Evolutionary conservation across 805 yeast species (phyloP).

Genomic region (Saccharomycopsis lassenensis): DNA sequence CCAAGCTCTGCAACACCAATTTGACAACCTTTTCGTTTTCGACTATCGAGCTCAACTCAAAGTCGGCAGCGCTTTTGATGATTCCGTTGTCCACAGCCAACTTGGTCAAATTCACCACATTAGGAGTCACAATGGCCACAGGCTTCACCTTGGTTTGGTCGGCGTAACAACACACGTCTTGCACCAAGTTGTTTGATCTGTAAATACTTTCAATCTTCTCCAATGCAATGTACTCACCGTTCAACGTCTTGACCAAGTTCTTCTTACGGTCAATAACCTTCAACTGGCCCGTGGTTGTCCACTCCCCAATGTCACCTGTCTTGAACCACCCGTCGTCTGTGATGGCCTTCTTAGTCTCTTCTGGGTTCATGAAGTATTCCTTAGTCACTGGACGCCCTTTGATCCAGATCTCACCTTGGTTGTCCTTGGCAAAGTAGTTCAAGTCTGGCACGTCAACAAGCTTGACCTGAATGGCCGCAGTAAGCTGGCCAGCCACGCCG

Average conservation of each 20-base stretch:
- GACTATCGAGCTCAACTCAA: conserved; percentile 36
- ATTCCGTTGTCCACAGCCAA: conserved; percentile 49
- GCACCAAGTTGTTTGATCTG: conserved; percentile 68
- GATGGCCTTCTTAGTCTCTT: conserved; percentile 69
- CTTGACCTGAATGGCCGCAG: conserved; percentile 78
- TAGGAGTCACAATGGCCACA: conserved; percentile 80
- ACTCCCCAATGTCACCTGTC: conserved; percentile 96
- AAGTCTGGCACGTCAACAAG: conserved; percentile 86
- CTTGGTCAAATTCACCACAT: conserved; percentile 50
- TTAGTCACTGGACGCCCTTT: conserved; percentile 61
- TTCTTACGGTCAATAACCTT: conserved; percentile 87
- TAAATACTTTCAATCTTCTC: conserved; percentile 89
- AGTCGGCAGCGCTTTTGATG: conserved; percentile 31
- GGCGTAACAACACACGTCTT: conserved; percentile 87
- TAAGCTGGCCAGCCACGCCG: conserved; percentile 74
- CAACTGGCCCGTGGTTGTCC: conserved; percentile 73
- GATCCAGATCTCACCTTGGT: conserved; percentile 88
- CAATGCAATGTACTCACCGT: conserved; percentile 96
- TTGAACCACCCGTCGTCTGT: conserved; percentile 86
- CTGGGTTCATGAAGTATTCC: conserved; percentile 73
- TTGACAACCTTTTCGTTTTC: conserved; percentile 43
- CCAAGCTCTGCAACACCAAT: conserved; percentile 45
- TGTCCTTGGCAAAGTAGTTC: conserved; percentile 79
- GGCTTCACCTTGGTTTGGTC: conserved; percentile 85
- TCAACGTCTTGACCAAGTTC: conserved; percentile 88